phyloP scores from a whole-genome alignment of 768 basidiomycete species.

The Pleurotus eryngii region DNA sequence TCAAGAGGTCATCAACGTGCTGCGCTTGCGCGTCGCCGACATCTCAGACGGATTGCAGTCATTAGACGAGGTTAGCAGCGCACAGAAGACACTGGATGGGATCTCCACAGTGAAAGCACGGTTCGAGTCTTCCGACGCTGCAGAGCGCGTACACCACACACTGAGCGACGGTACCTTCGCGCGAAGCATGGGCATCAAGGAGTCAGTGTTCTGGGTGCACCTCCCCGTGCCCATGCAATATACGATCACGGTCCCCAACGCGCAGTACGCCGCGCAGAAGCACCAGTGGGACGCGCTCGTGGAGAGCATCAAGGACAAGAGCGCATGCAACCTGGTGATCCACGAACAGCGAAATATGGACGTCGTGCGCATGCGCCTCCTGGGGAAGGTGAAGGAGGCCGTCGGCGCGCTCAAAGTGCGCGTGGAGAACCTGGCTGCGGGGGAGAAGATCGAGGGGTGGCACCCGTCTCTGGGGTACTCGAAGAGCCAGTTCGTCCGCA shows the following conservation, averaged over 20 bases:
- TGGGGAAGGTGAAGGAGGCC: constrained; percentile 45
- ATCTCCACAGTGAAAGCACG: constrained; percentile 34
- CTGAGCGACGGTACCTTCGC: constrained; percentile 30
- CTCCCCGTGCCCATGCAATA: constrained; percentile 52
- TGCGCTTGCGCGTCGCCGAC: constrained; percentile 10
- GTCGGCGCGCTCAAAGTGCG: constrained; percentile 58
- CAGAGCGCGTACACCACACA: constrained; percentile 33
- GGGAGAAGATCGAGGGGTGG: constrained; percentile 50
- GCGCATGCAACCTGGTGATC: constrained; percentile 27
- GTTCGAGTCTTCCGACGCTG: constrained; percentile 48
- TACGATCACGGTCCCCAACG: constrained; percentile 40
- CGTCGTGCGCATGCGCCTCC: constrained; percentile 13
- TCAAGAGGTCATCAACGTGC: constrained; percentile 22
- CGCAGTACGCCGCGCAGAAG: constrained; percentile 51
- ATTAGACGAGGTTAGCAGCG: constrained; percentile 24
- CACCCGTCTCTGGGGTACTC: constrained; percentile 39
- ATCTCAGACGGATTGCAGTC: constrained; percentile 8
- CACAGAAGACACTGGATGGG: constrained; percentile 21
- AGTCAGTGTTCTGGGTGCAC: constrained; percentile 31
- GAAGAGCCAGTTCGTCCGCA: constrained; percentile 31
- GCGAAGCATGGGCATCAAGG: constrained; percentile 18
- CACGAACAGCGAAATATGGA: constrained; percentile 1
- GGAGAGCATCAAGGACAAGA: constrained; percentile 30
- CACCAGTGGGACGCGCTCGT: constrained; percentile 45
- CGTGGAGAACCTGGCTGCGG: constrained; percentile 50